These are phyloP conservation scores for Taphrina deformans DNA, from an alignment of 1,139 yeast genomes.

Conservation along the genomic window DNA sequence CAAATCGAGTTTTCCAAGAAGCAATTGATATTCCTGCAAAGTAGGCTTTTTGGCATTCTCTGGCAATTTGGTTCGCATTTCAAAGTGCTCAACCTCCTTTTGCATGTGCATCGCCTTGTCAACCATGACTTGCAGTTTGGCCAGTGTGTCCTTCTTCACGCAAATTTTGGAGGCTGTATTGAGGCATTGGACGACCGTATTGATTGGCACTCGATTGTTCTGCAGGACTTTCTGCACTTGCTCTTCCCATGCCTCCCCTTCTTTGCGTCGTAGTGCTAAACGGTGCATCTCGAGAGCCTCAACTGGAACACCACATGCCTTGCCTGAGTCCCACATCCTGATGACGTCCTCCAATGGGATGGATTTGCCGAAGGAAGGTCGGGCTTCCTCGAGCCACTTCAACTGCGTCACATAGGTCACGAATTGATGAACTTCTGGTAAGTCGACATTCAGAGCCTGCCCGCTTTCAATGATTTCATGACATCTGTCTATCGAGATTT, in stretches of 20 bases:
- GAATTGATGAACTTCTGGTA: slow-evolving; percentile 56
- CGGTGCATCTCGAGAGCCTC: slow-evolving; percentile 40
- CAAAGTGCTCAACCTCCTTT: slow-evolving; percentile 26
- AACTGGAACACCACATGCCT: slow-evolving; percentile 45
- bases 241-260: slow-evolving; percentile 41
- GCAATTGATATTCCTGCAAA: slow-evolving; percentile 38
- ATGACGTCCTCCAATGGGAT: slow-evolving; percentile 46
- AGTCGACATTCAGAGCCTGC: slow-evolving; percentile 57
- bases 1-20: slow-evolving; percentile 35
- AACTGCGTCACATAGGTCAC: slow-evolving; percentile 54
- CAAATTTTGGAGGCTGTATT: slow-evolving; percentile 11
- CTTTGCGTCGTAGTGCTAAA: slow-evolving; percentile 30
- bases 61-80: slow-evolving; percentile 28
- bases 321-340: slow-evolving; percentile 49
- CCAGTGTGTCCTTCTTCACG: slow-evolving; percentile 20
- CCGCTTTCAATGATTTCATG: slow-evolving; percentile 52
- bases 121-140: slow-evolving; percentile 38
- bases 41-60: slow-evolving; percentile 34
- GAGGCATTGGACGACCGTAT: slow-evolving; percentile 3
- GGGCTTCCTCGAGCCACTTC: slow-evolving; percentile 51
- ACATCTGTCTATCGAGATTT: slow-evolving; percentile 42
- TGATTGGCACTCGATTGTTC: slow-evolving; percentile 31
- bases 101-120: slow-evolving; percentile 44
- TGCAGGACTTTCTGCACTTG: slow-evolving; percentile 37
- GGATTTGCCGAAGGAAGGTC: slow-evolving; percentile 40